Base-by-base conservation (phyloP, 2,329 filamentous ascomycete species). In the Botrytis medusae region DNA sequence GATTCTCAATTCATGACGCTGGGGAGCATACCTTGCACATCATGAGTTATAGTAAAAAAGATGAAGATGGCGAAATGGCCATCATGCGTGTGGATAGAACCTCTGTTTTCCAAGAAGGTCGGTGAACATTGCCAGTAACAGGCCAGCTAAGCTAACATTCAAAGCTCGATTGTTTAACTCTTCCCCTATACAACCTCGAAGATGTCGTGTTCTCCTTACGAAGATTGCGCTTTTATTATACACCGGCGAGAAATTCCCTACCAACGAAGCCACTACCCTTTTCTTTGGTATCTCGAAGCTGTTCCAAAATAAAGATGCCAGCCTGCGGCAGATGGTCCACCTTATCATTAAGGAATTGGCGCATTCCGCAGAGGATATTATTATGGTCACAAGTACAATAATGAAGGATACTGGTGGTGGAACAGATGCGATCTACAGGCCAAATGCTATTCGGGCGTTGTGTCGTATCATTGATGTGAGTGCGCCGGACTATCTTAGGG, bases 221-320 rank as follows among this genome's bases (percentile, higher is more conserved):
- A 98, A 99, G 88, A 96, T 99, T 81, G 93, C 94, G 68, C 92
- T 98, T 74, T 91, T 99, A 77, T 89, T 99, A 79, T 98, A 98
- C 84, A 98, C 94, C 32, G 96, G 96, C 79, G 96, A 99, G 86
- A 94, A 91, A 82, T 99, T 98, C 87, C 95, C 95, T 63, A 95
- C 93, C 74, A 97, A 97, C 82, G 96, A 99, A 89, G 96, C 96
- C 79, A 98, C 96, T 46, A 95, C 94, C 65, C 92, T 99, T 77
- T 99, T 99, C 90, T 98, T 98, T 83, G 95, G 95, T 79, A 98
- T 97, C 84, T 98, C 95, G 75, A 98, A 98, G 88, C 89, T 98
- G 75, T 99, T 99, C 88, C 95, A 98, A 87, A 98, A 98, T 85
- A 98, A 98, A 85, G 96, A 99, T 91, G 93, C 95, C 80, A 95